Evolutionary conservation across 345 rosid genomes (phyloP).

Genomic region (Camelina laxa): DNA sequence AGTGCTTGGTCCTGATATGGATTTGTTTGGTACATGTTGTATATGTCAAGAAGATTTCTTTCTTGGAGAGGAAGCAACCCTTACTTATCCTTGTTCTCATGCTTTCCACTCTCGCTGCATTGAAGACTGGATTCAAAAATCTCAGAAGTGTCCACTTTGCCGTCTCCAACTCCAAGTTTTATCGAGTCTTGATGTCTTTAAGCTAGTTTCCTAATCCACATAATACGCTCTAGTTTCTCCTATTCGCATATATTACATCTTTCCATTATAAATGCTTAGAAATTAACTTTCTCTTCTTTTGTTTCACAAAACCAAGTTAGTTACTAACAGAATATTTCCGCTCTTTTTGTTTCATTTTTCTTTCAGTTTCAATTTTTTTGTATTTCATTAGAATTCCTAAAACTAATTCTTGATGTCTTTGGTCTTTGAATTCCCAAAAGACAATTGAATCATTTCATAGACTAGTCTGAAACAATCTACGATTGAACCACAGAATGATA

Average conservation of each 20-base stretch:
- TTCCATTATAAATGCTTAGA: not conserved
- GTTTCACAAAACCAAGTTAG: too few species aligned
- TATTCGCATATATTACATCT: not conserved
- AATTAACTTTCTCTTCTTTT: not conserved
- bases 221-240: not conserved
- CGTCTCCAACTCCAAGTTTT: not conserved
- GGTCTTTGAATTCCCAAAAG: too few species aligned
- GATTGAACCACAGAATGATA: too few species aligned
- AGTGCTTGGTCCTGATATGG: constrained; percentile 5
- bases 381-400: too few species aligned
- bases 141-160: not conserved
- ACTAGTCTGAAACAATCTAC: too few species aligned
- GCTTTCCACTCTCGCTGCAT: not conserved
- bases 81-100: not conserved
- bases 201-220: not conserved
- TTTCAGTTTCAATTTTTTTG: too few species aligned
- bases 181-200: not conserved
- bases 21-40: not conserved
- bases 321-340: too few species aligned
- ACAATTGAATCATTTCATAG: too few species aligned
- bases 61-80: not conserved
- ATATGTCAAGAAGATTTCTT: constrained; percentile 1
- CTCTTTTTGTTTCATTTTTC: too few species aligned
- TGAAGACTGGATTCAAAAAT: not conserved
- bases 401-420: too few species aligned